Percentiles rank a stretch among this genome's conserved stretches.
Conservation (phyloP, 225 moss, liverwort and hornwort species). For the Polytrichum formosum region DNA sequence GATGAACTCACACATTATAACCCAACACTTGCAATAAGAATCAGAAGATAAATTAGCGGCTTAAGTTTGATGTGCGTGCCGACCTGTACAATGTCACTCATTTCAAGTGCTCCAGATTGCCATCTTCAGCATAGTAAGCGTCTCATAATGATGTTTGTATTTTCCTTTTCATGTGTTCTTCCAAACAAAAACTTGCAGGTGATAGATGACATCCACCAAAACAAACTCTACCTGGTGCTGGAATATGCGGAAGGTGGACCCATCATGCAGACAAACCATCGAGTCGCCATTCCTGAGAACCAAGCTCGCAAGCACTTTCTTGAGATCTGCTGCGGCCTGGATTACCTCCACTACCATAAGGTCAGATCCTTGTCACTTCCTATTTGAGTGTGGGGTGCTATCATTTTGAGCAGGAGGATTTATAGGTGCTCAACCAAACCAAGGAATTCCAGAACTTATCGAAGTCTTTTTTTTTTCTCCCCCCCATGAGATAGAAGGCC, state of each 20-base stretch:
- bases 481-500: too few relatives aligned
- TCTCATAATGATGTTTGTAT: neutral
- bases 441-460: too few relatives aligned
- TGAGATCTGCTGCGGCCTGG: constrained; percentile 57
- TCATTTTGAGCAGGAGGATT: too few relatives aligned
- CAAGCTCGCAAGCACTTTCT: constrained; percentile 43
- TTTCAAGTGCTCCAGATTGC: neutral
- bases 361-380: constrained; percentile 8
- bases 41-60: too few relatives aligned
- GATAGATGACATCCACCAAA: constrained; percentile 50
- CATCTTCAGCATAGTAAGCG: neutral
- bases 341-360: constrained; percentile 62
- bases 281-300: constrained; percentile 38
- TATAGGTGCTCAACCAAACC: too few relatives aligned
- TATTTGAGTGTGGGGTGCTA: neutral
- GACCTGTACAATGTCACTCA: too few relatives aligned
- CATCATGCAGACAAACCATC: constrained; percentile 31
- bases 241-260: constrained; percentile 64
- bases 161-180: neutral
- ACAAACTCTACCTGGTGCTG: constrained; percentile 47
- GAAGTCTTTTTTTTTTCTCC: too few relatives aligned
- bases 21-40: too few relatives aligned
- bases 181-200: constrained; percentile 25
- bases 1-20: too few relatives aligned
- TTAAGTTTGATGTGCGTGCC: too few relatives aligned